Base-by-base conservation (phyloP, 768 basidiomycete genomes). In the Boletus reticulatus region DNA sequence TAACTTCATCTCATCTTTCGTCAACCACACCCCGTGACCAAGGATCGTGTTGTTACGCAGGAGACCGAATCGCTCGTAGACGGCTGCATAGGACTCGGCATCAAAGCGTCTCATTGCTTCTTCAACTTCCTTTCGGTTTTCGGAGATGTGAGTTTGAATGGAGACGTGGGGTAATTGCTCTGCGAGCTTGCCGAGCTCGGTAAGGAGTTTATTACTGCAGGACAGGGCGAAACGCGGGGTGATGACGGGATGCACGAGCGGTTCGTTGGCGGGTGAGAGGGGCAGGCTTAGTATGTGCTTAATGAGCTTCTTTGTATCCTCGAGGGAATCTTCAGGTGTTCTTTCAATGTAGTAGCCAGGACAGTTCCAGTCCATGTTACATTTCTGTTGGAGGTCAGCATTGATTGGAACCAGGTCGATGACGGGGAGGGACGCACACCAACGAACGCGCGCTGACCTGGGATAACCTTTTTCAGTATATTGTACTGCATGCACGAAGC, bases 211-310 rank as follows among this genome's bases (percentile, higher is more conserved):
- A 7, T 77, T 67, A 0, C 92, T 84, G 73, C 93, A 95, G 13
- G 89, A 85, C 56, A 96, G 86, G 29, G 95, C 95, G 71, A 96
- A 97, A 22, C 95, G 88, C 4, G 95, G 95, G 0, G 95, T 97
- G 39, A 98, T 73, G 65, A 94, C 85, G 9, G 95, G 95, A 50
- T 90, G 86, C 11, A 97, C 88, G 31, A 94, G 84, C 7, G 81
- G 78, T 57, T 78, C 74, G 34, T 68, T 62, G 22, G 59, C 50
- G 34, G 57, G 60, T 20, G 70, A 59, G 9, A 69, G 62, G 6
- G 80, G 67, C 24, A 91, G 73, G 5, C 76, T 61, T 41, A 80
- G 82, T 62, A 96, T 87, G 72, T 94, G 73, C 0, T 77, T 46
- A 56, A 97, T 85, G 22, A 94, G 77, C 8, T 73, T 71, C 48